phyloP scores from a whole-genome alignment of 441 rosid genomes.

The Caryocar brasiliense region DNA sequence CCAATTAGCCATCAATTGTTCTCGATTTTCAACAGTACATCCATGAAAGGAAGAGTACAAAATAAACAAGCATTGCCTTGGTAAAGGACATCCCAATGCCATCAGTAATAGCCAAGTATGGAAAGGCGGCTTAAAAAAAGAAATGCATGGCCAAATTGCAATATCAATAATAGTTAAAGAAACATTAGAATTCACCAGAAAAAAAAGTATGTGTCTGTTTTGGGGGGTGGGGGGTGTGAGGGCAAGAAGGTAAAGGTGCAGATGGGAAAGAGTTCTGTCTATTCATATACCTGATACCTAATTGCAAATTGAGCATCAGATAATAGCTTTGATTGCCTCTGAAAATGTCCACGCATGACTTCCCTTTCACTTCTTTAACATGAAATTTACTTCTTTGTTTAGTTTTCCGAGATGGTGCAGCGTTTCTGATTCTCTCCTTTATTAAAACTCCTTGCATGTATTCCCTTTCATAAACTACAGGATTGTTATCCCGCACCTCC shows the following conservation, averaged over 20 bases:
- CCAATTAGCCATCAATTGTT: too few relatives aligned
- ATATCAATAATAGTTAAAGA: too few relatives aligned
- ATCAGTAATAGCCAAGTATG: too few relatives aligned
- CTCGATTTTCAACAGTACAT: too few relatives aligned
- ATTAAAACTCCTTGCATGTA: slow-evolving; percentile 89
- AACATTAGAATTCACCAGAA: too few relatives aligned
- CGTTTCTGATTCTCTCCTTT: slow-evolving; percentile 43
- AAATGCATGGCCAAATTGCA: too few relatives aligned
- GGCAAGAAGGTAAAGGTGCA: background rate
- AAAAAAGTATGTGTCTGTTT: too few relatives aligned
- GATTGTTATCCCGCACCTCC: slow-evolving; percentile 25
- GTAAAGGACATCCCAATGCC: too few relatives aligned
- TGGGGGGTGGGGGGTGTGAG: too few relatives aligned
- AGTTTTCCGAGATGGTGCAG: slow-evolving; percentile 29
- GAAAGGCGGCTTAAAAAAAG: too few relatives aligned
- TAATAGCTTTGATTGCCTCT: slow-evolving; percentile 48
- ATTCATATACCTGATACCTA: slow-evolving; percentile 77
- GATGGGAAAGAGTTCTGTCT: background rate
- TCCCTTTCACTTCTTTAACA: slow-evolving; percentile 37
- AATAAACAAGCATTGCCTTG: too few relatives aligned
- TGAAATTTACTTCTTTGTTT: slow-evolving; percentile 35
- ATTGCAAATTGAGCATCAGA: slow-evolving; percentile 88
- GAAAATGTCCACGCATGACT: slow-evolving; percentile 35
- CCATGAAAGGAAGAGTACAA: too few relatives aligned
- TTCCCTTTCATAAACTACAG: slow-evolving; percentile 68